Evolutionary conservation across 2,329 filamentous ascomycete genomes (phyloP), one percentile per base, ranked within the genome.

Genomic region (Aureobasidium sp.): DNA sequence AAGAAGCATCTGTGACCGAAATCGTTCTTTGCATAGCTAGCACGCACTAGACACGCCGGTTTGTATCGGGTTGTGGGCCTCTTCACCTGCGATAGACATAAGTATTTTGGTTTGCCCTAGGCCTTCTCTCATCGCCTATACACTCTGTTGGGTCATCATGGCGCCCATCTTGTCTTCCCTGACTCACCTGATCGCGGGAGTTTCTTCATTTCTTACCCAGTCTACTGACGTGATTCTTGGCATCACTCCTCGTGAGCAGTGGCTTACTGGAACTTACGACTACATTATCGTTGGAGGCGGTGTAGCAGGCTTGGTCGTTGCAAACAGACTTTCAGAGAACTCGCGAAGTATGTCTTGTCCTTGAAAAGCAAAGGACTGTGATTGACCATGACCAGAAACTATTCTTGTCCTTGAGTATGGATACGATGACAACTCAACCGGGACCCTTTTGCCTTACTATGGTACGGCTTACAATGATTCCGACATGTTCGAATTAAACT

Each of bases 241-340:
- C 25, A 48, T 20, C 1, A 47, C 55, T 2, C 39, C 29, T 22
- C 44, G 44, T 36, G 63, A 59, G 20, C 49, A 64, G 48, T 45
- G 55, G 20, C 34, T 51, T 2, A 53, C 20, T 44, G 57, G 44
- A 22, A 56, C 41, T 9, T 66, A 66, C 76, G 74, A 77, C 51
- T 73, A 71, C 61, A 74, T 78, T 5, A 67, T 78, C 22, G 69
- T 76, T 3, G 75, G 75, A 5, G 75, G 72, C 6, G 76, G 75
- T 20, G 69, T 76, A 1, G 68, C 71, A 1, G 75, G 75, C 20
- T 71, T 71, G 9, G 73, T 76, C 25, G 61, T 76, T 6, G 72
- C 74, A 0, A 74, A 71, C 51, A 67, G 75, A 6, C 68, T 78
- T 44, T 64, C 44, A 6, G 64, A 64, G n/a, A 47, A 64, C 7